Conservation (phyloP, 345 rosid species). For the Ceriops decandra region DNA sequence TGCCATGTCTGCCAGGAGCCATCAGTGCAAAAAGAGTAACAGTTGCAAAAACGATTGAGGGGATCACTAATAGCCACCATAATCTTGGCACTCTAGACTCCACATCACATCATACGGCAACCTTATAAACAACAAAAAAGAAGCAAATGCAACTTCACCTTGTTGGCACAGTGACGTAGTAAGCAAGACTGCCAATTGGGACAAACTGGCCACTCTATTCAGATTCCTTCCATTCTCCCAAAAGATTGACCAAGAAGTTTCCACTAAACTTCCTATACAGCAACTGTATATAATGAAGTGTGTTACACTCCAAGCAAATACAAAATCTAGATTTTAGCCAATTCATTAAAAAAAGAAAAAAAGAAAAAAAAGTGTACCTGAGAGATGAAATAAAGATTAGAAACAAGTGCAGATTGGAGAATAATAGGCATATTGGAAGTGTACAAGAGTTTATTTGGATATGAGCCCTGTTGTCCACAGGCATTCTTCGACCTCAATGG, state of each 20-base stretch:
- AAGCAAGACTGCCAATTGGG: slow-evolving; percentile 81
- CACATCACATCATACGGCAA: too few relatives aligned
- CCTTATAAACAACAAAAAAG: too few relatives aligned
- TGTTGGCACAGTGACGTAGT: slow-evolving; percentile 78
- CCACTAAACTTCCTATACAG: slow-evolving; percentile 74
- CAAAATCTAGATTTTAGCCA: not conserved
- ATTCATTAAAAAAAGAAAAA: not conserved
- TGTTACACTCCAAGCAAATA: not conserved
- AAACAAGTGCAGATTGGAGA: slow-evolving; percentile 74
- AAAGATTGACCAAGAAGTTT: slow-evolving; percentile 71
- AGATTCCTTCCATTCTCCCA: slow-evolving; percentile 86
- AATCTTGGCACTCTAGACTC: too few relatives aligned
- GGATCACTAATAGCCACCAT: too few relatives aligned
- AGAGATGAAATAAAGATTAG: slow-evolving; percentile 79
- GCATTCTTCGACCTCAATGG: slow-evolving; percentile 93
- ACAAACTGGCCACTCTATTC: slow-evolving; percentile 74
- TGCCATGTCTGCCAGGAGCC: slow-evolving; percentile 75
- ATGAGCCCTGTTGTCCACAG: slow-evolving; percentile 89
- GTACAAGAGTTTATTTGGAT: slow-evolving; percentile 82
- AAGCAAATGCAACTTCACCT: slow-evolving; percentile 34
- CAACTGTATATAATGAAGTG: slow-evolving; percentile 37
- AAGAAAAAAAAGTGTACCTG: slow-evolving; percentile 41
- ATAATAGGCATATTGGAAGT: slow-evolving; percentile 95
- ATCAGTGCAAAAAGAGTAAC: too few relatives aligned
- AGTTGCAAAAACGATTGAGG: too few relatives aligned